Evolutionary conservation across 2,329 filamentous ascomycete species (phyloP), one percentile per base, ranked within the genome.

Genomic region (Ilyonectria destructans): DNA sequence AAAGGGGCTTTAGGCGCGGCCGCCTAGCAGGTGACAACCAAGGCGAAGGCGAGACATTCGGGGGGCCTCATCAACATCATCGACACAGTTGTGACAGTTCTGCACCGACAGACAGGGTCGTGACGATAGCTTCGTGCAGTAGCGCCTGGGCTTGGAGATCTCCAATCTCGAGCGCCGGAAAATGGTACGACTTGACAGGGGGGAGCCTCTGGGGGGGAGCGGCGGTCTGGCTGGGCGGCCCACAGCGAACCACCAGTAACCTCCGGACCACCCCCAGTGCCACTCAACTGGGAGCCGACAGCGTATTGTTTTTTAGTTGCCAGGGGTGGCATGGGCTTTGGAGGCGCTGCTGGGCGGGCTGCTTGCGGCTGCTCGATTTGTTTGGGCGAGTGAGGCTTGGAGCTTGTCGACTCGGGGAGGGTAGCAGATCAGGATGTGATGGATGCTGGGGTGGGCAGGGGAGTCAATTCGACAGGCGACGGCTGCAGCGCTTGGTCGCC

Each of bases 171-270:
- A 74, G 68, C 63, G 65, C 62, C 66, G 31, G 67, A 74, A 74
- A 76, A 75, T 76, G 74, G 74, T 76, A 76, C 74, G 74, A 76
- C 46, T 75, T 19, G 71, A 62, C 63, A 62, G 68, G 74, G 73
- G 67, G 49, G 13, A 67, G 67, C 62, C 65, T 64, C 67, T 66
- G 72, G 70, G 62, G 70, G 62, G 70, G 69, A 64, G 68, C 72
- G 67, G 72, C 72, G 71, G 74, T 74, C 69, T 72, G 60, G 67
- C 60, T 73, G 65, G 40, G 59, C 58, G 63, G 65, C 62, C 69
- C 64, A 71, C 69, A 73, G 57, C 58, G 45, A 65, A 62, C 49
- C 65, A 73, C 58, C 66, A 59, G 60, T 58, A 72, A 66, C 58
- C 72, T 72, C 65, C 60, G 58, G 61, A 61, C 71, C 67, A 68